A percentile compares a stretch with the other conserved stretches of the same genome.
phyloP scores from a whole-genome alignment of 331 rosid genomes.

The Prunus yedoensis region DNA sequence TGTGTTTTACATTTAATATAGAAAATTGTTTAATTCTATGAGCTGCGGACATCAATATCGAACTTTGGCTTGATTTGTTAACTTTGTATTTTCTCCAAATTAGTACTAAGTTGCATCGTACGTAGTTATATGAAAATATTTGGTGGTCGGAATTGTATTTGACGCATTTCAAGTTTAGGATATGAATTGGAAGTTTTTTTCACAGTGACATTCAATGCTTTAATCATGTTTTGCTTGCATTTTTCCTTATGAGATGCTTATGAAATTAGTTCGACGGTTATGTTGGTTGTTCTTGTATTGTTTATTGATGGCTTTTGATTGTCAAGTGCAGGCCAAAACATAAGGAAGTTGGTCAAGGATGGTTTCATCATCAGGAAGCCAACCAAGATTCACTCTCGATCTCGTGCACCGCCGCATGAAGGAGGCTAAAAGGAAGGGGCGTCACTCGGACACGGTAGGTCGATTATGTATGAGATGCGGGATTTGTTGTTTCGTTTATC shows the following conservation, averaged over 20 bases:
- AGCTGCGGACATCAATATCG: not conserved
- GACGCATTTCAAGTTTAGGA: no score
- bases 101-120: no score
- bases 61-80: not conserved
- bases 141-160: no score
- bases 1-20: not conserved
- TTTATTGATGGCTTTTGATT: not conserved
- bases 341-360: constrained; percentile 94
- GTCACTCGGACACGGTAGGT: constrained; percentile 90
- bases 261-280: not conserved
- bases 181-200: no score
- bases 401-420: constrained; percentile 96
- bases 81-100: not conserved
- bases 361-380: constrained; percentile 97
- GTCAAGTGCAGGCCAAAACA: constrained; percentile 72
- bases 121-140: no score
- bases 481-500: not conserved
- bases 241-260: not conserved
- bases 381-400: constrained; percentile 92
- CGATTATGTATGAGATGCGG: not conserved
- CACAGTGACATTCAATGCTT: not conserved
- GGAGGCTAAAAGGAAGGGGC: constrained; percentile 93
- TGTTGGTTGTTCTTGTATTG: no score
- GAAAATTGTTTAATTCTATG: not conserved
- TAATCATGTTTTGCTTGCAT: not conserved